Percentiles rank a stretch among this genome's conserved stretches.
Evolutionary conservation across 176 grass and related monocot species (phyloP).

Genomic region (Thalia dealbata): DNA sequence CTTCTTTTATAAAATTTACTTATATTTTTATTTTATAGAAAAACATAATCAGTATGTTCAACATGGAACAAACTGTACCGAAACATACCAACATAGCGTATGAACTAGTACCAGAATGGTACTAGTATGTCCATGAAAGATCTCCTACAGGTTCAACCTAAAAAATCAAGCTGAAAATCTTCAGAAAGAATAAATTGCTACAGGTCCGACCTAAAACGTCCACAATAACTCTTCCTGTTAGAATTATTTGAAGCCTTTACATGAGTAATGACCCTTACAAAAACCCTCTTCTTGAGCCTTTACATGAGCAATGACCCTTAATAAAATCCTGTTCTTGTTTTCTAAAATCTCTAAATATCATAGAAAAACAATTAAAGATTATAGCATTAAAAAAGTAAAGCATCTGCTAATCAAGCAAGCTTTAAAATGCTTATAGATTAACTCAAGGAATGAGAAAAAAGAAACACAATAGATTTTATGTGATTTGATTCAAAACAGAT

Average conservation of each 20-base stretch:
- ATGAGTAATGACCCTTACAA: background rate
- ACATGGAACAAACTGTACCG: too few species aligned
- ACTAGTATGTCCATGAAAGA: too few species aligned
- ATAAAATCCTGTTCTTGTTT: background rate
- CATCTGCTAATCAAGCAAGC: background rate
- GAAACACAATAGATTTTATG: background rate
- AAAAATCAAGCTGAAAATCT: too few species aligned
- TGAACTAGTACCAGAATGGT: too few species aligned
- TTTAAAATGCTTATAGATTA: background rate
- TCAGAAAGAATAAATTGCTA: background rate
- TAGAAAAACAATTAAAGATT: background rate
- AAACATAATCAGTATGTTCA: too few species aligned
- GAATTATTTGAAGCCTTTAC: background rate
- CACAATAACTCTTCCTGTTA: background rate
- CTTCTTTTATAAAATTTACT: too few species aligned
- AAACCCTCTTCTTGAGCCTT: background rate
- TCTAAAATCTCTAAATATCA: background rate
- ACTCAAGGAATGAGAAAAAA: background rate
- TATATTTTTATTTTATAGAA: too few species aligned
- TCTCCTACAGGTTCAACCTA: too few species aligned
- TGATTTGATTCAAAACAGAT: background rate
- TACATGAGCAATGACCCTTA: background rate
- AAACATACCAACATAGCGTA: too few species aligned
- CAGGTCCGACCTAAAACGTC: background rate
- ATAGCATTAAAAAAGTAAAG: background rate